Conservation (phyloP, 2,329 filamentous ascomycete genomes). For the Colletotrichum sp. region DNA sequence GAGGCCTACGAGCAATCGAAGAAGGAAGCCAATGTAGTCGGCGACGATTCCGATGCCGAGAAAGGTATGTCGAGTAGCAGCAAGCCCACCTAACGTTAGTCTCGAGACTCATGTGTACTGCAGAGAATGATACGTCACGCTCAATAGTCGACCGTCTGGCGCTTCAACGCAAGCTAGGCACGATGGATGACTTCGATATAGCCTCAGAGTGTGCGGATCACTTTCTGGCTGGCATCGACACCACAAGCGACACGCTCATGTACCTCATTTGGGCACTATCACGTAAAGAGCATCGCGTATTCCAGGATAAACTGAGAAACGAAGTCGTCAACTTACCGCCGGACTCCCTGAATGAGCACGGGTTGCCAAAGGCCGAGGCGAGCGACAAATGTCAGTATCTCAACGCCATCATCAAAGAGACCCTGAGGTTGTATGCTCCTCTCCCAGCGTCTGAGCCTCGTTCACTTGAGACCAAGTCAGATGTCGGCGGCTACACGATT, state of each 20-base stretch:
- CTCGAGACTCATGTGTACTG: no score
- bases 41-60: accelerated
- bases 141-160: neutral
- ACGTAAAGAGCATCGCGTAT: neutral
- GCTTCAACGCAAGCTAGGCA: neutral
- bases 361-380: neutral
- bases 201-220: neutral
- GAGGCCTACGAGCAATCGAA: accelerated
- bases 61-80: neutral
- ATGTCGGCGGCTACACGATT: neutral
- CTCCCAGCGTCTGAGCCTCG: neutral
- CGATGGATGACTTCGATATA: neutral
- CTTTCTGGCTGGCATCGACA: neutral
- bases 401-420: neutral
- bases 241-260: neutral
- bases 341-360: neutral
- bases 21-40: neutral
- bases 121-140: neutral
- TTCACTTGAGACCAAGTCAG: accelerated
- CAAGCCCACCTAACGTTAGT: no score
- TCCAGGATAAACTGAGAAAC: neutral
- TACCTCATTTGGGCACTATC: neutral
- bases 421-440: neutral
- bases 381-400: neutral
- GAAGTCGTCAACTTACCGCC: neutral